Conservation (phyloP, 2,329 filamentous ascomycete genomes). For the Claviceps cyperi region DNA sequence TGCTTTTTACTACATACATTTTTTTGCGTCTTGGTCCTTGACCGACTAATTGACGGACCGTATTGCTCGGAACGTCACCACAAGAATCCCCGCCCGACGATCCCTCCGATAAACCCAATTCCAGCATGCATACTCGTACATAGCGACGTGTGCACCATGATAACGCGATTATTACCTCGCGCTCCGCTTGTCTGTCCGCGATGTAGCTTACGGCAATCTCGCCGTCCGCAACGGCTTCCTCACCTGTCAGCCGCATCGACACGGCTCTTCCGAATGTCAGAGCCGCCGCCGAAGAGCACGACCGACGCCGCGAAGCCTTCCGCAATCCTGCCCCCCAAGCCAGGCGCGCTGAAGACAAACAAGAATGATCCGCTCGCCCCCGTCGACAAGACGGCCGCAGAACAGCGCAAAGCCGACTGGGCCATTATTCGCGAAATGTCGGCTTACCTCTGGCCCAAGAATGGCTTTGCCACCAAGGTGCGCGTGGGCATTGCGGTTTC, state of each 20-base stretch:
- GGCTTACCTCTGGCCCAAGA: slow-evolving; percentile 89
- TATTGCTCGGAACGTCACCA: neutral
- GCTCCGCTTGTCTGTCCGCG: slow-evolving; percentile 18
- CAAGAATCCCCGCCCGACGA: neutral
- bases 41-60: too few species aligned
- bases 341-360: slow-evolving; percentile 9
- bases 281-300: slow-evolving; percentile 10
- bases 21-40: too few species aligned
- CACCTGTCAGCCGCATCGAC: slow-evolving; percentile 13
- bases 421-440: slow-evolving; percentile 98
- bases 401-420: slow-evolving; percentile 95
- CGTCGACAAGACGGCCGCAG: slow-evolving; percentile 45
- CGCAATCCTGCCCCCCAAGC: slow-evolving; percentile 2
- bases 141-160: slow-evolving; percentile 14
- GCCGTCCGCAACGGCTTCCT: slow-evolving; percentile 16
- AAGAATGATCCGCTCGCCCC: slow-evolving; percentile 18
- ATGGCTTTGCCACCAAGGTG: slow-evolving; percentile 56
- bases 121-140: slow-evolving; percentile 2
- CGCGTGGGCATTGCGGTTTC: slow-evolving; percentile 75
- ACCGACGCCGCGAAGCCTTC: neutral
- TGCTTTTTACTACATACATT: too few species aligned
- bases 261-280: slow-evolving; percentile 19
- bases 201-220: slow-evolving; percentile 13
- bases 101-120: neutral
- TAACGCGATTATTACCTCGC: slow-evolving; percentile 21